Evolutionary conservation across 306 rosid species (phyloP), one percentile per base, ranked within the genome.

Genomic region (Citrullus colocynthis): DNA sequence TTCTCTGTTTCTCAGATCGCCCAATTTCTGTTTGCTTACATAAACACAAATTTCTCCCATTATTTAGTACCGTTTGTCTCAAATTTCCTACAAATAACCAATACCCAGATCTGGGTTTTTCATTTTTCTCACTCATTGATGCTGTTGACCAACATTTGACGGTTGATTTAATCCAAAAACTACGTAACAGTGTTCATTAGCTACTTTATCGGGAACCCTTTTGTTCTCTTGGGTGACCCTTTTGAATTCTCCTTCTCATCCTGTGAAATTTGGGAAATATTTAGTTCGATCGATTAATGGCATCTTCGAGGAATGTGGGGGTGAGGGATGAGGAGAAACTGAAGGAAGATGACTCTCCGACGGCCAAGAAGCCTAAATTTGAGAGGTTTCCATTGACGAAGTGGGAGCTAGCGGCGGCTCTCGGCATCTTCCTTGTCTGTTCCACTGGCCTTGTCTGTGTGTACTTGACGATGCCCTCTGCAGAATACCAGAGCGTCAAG

Each of bases 391-490:
- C 97, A 3, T 84, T 95, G 10, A 75, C 90, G 58, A 81, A 82
- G 3, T 92, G 97, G 96, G 97, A 92, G 80, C 67, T 89, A 49
- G 91, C 86, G 18, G 89, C 86, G 45, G 95, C 91, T 20, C 44
- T 88, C 10, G 81, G 81, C 17, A 93, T 95, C 16, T 86, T 92
- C 83, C 66, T 92, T 74, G 45, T 95, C 69, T 92, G 91, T 90
- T 83, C 88, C 65, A 54, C 82, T 32, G 97, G 93, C 14, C 86
- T 95, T 30, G 74, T 86, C 80, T 92, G 96, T 85, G 76, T 95
- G 86, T 92, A 89, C 88, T 85, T 82, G 84, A 90, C 97, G 84
- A 89, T 95, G 93, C 99, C 99, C 28, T 63, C 91, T 15, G 82
- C 97, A 18, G 91, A 86, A 60, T 88, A 81, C 36, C 86, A 89